Conservation (phyloP, 192 early-diverging fungal species). For the Backusella australiensis region DNA sequence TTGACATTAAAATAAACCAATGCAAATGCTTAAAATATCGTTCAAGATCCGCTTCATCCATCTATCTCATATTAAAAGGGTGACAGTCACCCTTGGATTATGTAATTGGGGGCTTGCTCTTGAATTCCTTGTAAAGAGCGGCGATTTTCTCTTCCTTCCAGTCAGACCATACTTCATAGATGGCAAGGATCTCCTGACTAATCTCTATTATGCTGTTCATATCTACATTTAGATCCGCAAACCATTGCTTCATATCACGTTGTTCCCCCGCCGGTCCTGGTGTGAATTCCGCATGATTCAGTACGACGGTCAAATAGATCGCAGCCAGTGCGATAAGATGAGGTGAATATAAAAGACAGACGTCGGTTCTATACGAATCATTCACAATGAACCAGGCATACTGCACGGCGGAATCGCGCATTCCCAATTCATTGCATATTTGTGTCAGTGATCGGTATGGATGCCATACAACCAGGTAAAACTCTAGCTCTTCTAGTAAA, state of each 20-base stretch:
- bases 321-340: slow-evolving; percentile 85
- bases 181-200: slow-evolving; percentile 68
- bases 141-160: slow-evolving; percentile 61
- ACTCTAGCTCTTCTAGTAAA: slow-evolving; percentile 87
- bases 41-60: not conserved
- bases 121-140: slow-evolving; percentile 42
- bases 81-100: not conserved
- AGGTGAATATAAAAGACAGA: slow-evolving; percentile 83
- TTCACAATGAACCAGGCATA: slow-evolving; percentile 78
- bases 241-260: slow-evolving; percentile 74
- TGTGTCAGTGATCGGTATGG: slow-evolving; percentile 78
- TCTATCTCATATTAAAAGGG: not conserved
- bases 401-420: slow-evolving; percentile 53
- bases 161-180: slow-evolving; percentile 69
- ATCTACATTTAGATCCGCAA: slow-evolving; percentile 78
- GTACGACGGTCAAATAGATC: slow-evolving; percentile 66
- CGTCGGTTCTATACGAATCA: slow-evolving; percentile 79
- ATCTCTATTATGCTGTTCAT: slow-evolving; percentile 74
- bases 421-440: slow-evolving; percentile 49
- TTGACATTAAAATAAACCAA: slow-evolving; percentile 3
- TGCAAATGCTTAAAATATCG: not conserved
- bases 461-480: slow-evolving; percentile 85
- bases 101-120: slow-evolving; percentile 5
- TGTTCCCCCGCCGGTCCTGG: slow-evolving; percentile 42
- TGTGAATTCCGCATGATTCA: slow-evolving; percentile 45